These are phyloP conservation scores for Ogataea neopini DNA, from an alignment of 805 yeast species.

Conservation along the genomic window DNA sequence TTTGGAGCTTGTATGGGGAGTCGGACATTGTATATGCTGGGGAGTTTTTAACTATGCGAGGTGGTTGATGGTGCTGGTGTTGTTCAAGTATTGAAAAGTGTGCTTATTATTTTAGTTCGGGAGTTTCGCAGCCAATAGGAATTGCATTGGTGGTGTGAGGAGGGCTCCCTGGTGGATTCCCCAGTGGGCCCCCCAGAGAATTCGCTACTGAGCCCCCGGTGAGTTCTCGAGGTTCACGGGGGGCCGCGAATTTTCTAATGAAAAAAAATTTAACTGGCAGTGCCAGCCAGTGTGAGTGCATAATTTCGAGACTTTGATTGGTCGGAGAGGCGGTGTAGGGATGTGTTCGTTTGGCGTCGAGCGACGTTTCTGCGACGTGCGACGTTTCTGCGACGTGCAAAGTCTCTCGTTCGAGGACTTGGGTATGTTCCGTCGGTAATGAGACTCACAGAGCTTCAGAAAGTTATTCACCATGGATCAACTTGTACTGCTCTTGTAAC, in stretches of 20 bases:
- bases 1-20: constrained; percentile 46
- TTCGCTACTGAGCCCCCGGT: not conserved
- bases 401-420: too few relatives aligned
- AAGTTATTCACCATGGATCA: too few relatives aligned
- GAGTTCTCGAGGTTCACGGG: not conserved
- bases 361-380: too few relatives aligned
- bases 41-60: not conserved
- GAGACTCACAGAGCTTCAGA: too few relatives aligned
- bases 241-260: too few relatives aligned
- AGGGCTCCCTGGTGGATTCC: not conserved
- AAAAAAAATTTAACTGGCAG: too few relatives aligned
- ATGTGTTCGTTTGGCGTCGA: not conserved
- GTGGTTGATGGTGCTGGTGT: not conserved
- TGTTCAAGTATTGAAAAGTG: not conserved
- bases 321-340: constrained; percentile 3
- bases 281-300: not conserved
- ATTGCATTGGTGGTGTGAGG: constrained; percentile 6
- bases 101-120: constrained; percentile 1
- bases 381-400: too few relatives aligned
- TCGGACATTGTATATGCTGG: constrained; percentile 35
- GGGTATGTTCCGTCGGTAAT: too few relatives aligned
- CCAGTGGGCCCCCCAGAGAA: not conserved
- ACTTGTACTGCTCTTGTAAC: too few relatives aligned
- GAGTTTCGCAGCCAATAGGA: constrained; percentile 7
- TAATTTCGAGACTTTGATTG: constrained; percentile 6